Evolutionary conservation across 2,329 filamentous ascomycete species (phyloP).

Genomic region (Aspergillus aculeatinus): DNA sequence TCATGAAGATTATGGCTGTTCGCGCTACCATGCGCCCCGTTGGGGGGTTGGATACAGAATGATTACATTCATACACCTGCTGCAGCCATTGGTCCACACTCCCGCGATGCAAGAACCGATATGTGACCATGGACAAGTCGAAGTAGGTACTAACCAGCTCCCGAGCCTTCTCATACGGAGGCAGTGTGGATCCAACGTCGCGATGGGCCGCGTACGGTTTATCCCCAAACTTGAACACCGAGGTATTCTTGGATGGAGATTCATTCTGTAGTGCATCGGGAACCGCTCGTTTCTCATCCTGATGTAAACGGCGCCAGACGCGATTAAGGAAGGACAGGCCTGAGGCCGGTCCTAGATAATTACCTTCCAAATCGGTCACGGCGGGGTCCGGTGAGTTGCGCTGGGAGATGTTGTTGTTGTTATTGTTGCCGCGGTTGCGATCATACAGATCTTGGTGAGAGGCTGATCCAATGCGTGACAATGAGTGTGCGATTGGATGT

Average conservation of each 20-base stretch:
- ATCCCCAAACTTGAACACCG: conserved; percentile 52
- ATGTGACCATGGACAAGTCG: conserved; percentile 60
- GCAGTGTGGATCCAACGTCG: conserved; percentile 39
- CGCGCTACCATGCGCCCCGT: conserved; percentile 46
- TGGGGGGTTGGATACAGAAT: conserved; percentile 38
- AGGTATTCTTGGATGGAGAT: conserved; percentile 41
- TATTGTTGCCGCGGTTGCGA: conserved; percentile 6
- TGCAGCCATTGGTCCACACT: conserved; percentile 52
- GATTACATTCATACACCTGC: conserved; percentile 41
- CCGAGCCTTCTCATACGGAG: conserved; percentile 39
- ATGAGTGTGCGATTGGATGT: conserved; percentile 4
- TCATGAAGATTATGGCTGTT: conserved; percentile 50
- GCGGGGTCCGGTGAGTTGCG: conserved; percentile 48
- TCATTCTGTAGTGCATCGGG: conserved; percentile 31
- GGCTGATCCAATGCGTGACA: background rate
- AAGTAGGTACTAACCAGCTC: conserved; percentile 57
- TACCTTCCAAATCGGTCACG: conserved; percentile 53
- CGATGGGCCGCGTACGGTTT: conserved; percentile 46
- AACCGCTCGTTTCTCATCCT: conserved; percentile 48
- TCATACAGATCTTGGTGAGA: conserved; percentile 4
- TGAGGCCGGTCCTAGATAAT: conserved; percentile 57
- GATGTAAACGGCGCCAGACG: conserved; percentile 64
- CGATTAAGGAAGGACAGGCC: conserved; percentile 60
- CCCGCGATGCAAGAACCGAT: conserved; percentile 58
- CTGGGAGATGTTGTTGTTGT: conserved; percentile 17